Evolutionary conservation across 2,329 filamentous ascomycete genomes (phyloP), one percentile per base, ranked within the genome.

Genomic region (Penicillium sp.): DNA sequence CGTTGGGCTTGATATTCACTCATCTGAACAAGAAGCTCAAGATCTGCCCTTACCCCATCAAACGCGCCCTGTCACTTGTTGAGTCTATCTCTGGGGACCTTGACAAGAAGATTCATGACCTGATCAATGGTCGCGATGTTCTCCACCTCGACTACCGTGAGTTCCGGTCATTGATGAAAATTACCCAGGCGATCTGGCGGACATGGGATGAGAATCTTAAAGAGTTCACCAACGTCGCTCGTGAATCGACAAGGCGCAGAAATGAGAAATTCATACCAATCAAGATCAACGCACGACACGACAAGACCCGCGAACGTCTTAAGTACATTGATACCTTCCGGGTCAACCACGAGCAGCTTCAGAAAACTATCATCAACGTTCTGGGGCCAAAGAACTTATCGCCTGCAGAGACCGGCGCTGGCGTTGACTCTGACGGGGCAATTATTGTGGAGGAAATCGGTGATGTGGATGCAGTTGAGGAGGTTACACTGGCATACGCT

Each of bases 191-290:
- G 15, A 92, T 99, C 54, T 99, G 95, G 82, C 84, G 84, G 33
- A 87, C 88, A 8, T 99, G 94, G 94, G 94, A 99, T 63, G 91
- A 96, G 48, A 91, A 93, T 64, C 83, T 96, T 68, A 97, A 97
- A 71, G 94, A 97, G 64, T 99, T 99, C 68, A 97, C 93, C 13
- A 96, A 97, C 62, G 90, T 97, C 58, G 93, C 94, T 27, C 90
- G 94, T 75, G 95, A 99, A 67, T 91, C 96, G 6, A 97, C 91
- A 3, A 85, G 93, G 59, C 88, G 92, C 63, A 85, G 94, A 62
- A 95, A 96, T 66, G 95, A 97, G 72, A 96, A 96, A 71, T 99
- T 99, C 71, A 97, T 99, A 59, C 92, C 93, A 4, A 97, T 99
- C 79, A 97, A 97, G 77, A 92, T 99, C 70, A 84, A 81, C 59